Evolutionary conservation across 2,329 filamentous ascomycete genomes (phyloP).

Genomic region (Canariomyces notabilis): DNA sequence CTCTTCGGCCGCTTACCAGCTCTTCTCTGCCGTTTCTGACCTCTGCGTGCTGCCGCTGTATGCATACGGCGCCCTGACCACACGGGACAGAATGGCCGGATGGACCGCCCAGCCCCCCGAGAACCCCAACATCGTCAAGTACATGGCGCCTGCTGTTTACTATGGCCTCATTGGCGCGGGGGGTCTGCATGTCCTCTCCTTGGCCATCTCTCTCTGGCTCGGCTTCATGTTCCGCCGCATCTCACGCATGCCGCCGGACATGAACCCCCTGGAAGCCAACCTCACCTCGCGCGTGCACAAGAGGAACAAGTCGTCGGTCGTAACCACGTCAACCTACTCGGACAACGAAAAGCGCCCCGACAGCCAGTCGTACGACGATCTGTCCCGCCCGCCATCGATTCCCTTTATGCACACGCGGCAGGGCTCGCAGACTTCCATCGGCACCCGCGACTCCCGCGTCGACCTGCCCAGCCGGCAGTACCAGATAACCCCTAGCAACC

Average conservation of each 20-base stretch:
- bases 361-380: slow-evolving; percentile 39
- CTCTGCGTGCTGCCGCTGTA: slow-evolving; percentile 51
- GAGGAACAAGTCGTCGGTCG: slow-evolving; percentile 60
- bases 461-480: slow-evolving; percentile 54
- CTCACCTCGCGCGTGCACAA: slow-evolving; percentile 75
- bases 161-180: slow-evolving; percentile 60
- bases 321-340: slow-evolving; percentile 39
- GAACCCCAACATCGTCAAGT: slow-evolving; percentile 44
- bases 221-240: slow-evolving; percentile 78
- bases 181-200: slow-evolving; percentile 64
- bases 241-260: slow-evolving; percentile 75
- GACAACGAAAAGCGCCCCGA: slow-evolving; percentile 54
- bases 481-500: slow-evolving; percentile 41
- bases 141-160: slow-evolving; percentile 63
- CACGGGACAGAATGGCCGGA: slow-evolving; percentile 39
- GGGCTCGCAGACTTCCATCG: slow-evolving; percentile 50
- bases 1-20: slow-evolving; percentile 82
- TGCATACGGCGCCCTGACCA: slow-evolving; percentile 47
- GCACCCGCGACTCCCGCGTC: slow-evolving; percentile 48
- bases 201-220: slow-evolving; percentile 69
- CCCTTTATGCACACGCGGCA: slow-evolving; percentile 77
- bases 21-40: slow-evolving; percentile 75
- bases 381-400: slow-evolving; percentile 51
- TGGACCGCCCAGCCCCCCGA: slow-evolving; percentile 68
- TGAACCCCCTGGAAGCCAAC: slow-evolving; percentile 88